Evolutionary conservation across 345 rosid genomes (phyloP).

Genomic region (Turnera subulata): DNA sequence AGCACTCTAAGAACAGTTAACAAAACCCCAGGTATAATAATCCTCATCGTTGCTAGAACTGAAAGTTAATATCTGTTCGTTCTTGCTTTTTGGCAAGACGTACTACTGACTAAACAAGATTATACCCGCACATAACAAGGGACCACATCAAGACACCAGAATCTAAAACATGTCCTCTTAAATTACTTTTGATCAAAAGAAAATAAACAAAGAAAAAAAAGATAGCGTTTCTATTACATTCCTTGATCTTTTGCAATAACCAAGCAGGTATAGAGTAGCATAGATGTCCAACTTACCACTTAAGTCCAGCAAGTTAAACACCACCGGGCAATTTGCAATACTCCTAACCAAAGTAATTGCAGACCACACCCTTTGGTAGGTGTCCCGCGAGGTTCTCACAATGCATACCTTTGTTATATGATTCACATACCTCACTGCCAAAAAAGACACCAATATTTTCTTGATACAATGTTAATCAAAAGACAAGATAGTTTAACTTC

Average conservation of each 20-base stretch:
- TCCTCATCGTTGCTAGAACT: no score
- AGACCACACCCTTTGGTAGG: constrained; percentile 66
- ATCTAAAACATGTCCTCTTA: no score
- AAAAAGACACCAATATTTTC: no score
- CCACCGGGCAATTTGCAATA: constrained; percentile 56
- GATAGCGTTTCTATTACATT: not conserved
- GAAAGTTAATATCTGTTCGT: no score
- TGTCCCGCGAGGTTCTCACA: constrained; percentile 68
- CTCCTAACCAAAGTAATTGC: constrained; percentile 67
- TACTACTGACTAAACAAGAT: no score
- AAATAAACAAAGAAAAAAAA: not conserved
- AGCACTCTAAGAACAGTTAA: no score
- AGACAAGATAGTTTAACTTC: not conserved
- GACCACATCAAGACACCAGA: no score
- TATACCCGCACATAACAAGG: no score
- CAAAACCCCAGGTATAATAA: no score
- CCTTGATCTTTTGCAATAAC: not conserved
- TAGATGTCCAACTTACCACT: constrained; percentile 44
- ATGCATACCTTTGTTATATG: constrained; percentile 66
- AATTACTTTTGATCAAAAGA: no score
- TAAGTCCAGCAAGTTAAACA: constrained; percentile 63
- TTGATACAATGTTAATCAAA: not conserved
- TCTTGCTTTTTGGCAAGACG: no score
- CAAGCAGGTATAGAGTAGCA: not conserved
- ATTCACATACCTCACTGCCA: constrained; percentile 66